Base-by-base conservation (phyloP, 139 green algal species). In the Pleodorina starrii region DNA sequence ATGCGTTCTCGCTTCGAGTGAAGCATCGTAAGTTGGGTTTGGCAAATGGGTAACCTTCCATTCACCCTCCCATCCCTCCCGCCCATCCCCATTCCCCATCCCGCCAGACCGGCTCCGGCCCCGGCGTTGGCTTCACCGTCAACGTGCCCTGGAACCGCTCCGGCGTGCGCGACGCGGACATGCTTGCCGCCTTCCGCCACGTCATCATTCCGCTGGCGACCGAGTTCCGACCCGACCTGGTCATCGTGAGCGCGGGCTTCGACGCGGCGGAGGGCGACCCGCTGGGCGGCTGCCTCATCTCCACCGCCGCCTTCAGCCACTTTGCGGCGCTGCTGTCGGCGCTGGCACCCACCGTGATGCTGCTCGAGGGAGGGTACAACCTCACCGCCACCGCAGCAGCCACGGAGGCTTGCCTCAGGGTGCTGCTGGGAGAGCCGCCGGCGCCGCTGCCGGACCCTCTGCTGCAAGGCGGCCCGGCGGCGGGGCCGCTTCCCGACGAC, bases 281-380 rank as follows among this genome's bases (percentile, higher is more conserved):
- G 32, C 77, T 95, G 16, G 93, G 92, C 38, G 95, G 93, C 60
- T 97, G 96, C 91, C 85, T 82, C 36, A 81, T 98, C 57, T 95
- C 88, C 0, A 87, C 94, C 29, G 95, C 93, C 68, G 92, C 86
- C 68, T 98, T 94, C 89, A 93, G 68, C 9, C 92, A 95, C 80
- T 95, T 97, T 90, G 95, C 94, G 21, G 89, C 87, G 0, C 74
- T 94, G 85, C 95, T 97, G 40, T 85, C 89, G 81, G 35, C 88
- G 16, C 80, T 97, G 63, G 95, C 93, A 1, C 95, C 94, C 35
- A 78, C 93, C 32, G 92, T 93, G 50, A 78, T 96, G 75, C 86
- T 97, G 71, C 93, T 97, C 29, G 95, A 97, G 90, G 95, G 95
- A 29, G 95, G 95, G 71, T 97, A 97, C 94, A 97, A 97, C 91